Percentiles rank a stretch among this genome's conserved stretches.
Evolutionary conservation across 2,329 filamentous ascomycete species (phyloP).

Genomic region (Monilinia polystroma): DNA sequence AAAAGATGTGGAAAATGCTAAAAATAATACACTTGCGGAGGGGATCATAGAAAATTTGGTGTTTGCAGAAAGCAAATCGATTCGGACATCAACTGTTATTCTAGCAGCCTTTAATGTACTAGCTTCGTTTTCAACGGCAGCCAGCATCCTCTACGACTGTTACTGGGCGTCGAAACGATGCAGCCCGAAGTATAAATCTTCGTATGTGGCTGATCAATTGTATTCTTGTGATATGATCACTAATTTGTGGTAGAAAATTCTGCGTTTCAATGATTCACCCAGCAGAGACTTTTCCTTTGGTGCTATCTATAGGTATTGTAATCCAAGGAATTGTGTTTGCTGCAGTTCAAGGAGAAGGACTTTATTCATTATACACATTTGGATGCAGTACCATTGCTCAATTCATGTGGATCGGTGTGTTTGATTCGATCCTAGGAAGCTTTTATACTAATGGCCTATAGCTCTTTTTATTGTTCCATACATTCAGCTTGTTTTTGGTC

Average conservation of each 20-base stretch:
- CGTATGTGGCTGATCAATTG: constrained; percentile 45
- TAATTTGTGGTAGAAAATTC: constrained; percentile 36
- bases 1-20: constrained; percentile 24
- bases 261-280: constrained; percentile 40
- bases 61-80: constrained; percentile 48
- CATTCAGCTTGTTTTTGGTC: constrained; percentile 62
- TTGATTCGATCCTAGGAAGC: not conserved
- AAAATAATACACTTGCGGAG: constrained; percentile 24
- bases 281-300: constrained; percentile 50
- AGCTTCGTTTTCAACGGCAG: constrained; percentile 55
- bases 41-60: constrained; percentile 37
- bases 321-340: constrained; percentile 59
- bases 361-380: constrained; percentile 50
- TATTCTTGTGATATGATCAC: constrained; percentile 38
- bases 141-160: constrained; percentile 56
- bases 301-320: constrained; percentile 57
- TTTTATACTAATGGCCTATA: constrained; percentile 42
- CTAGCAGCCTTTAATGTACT: constrained; percentile 60
- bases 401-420: constrained; percentile 58
- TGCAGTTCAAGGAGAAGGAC: constrained; percentile 55
- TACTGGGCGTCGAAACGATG: constrained; percentile 40
- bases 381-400: constrained; percentile 57
- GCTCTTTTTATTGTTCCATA: constrained; percentile 67
- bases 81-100: constrained; percentile 61
- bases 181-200: constrained; percentile 38